Percentiles rank a stretch among this genome's conserved stretches.
Conservation (phyloP, 306 rosid genomes). For the Chamaecrista fasciculata region DNA sequence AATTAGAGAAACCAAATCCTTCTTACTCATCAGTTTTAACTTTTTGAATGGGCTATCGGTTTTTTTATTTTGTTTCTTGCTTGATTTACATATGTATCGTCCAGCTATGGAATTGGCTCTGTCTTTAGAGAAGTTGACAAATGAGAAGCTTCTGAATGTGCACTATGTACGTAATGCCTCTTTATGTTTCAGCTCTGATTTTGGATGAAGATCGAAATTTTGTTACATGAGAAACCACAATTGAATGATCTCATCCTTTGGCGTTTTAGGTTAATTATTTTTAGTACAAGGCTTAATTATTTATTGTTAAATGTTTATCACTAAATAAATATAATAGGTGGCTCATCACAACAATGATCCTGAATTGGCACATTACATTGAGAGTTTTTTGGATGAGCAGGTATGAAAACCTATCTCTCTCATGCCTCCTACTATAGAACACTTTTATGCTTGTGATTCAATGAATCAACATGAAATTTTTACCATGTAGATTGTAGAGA, state of each 20-base stretch:
- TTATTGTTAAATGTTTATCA: conserved; percentile 4
- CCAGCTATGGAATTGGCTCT: conserved; percentile 59
- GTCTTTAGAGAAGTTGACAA: conserved; percentile 53
- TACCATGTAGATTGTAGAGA: no score
- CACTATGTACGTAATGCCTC: conserved; percentile 45
- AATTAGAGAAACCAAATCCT: no score
- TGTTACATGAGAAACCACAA: background rate
- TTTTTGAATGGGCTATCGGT: no score
- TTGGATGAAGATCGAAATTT: background rate
- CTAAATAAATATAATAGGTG: conserved; percentile 48
- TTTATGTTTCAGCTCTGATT: conserved; percentile 1
- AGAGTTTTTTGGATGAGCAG: conserved; percentile 49
- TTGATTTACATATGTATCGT: no score
- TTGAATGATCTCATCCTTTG: background rate
- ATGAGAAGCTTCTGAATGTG: conserved; percentile 47
- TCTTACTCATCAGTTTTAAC: no score
- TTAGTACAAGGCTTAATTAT: background rate
- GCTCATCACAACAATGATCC: conserved; percentile 44
- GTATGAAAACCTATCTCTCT: conserved; percentile 11
- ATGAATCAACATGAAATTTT: no score
- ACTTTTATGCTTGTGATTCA: background rate
- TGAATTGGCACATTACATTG: conserved; percentile 46
- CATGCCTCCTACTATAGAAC: background rate
- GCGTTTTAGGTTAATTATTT: background rate
- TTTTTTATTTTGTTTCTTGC: background rate